phyloP scores from a whole-genome alignment of 73 alveolate genomes.

The Paramecium biaurelia region DNA sequence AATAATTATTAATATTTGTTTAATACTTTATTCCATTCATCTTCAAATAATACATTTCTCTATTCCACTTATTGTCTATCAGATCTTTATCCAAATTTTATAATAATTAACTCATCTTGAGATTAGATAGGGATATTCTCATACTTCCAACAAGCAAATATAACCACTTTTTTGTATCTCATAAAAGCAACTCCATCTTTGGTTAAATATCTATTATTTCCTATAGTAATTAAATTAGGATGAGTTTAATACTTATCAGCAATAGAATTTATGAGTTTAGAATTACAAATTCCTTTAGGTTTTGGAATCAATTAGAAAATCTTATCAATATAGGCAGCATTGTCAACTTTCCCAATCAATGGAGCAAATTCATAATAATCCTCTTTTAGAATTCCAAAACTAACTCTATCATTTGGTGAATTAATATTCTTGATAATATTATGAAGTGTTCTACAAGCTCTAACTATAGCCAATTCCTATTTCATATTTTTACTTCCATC shows the following conservation, averaged over 20 bases:
- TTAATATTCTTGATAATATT: not conserved
- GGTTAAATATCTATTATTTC: not conserved
- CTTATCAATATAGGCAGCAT: not conserved
- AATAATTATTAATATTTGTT: not conserved
- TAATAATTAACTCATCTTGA: not conserved
- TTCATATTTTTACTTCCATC: not conserved
- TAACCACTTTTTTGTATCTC: not conserved
- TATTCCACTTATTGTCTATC: not conserved
- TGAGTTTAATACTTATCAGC: not conserved
- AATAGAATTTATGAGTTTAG: not conserved
- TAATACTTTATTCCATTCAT: not conserved
- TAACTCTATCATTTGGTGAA: not conserved
- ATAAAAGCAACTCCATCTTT: conserved; percentile 18
- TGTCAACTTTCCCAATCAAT: not conserved
- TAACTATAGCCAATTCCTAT: not conserved
- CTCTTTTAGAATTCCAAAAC: not conserved
- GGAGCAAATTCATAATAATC: not conserved
- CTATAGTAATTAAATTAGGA: not conserved
- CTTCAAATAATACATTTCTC: not conserved
- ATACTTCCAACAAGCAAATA: not conserved
- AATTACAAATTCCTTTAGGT: not conserved
- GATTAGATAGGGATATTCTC: not conserved
- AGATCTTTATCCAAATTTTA: not conserved
- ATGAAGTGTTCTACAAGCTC: conserved; percentile 12
- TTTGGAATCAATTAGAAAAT: not conserved